Base-by-base conservation (phyloP, 345 rosid genomes). In the Draba incana region DNA sequence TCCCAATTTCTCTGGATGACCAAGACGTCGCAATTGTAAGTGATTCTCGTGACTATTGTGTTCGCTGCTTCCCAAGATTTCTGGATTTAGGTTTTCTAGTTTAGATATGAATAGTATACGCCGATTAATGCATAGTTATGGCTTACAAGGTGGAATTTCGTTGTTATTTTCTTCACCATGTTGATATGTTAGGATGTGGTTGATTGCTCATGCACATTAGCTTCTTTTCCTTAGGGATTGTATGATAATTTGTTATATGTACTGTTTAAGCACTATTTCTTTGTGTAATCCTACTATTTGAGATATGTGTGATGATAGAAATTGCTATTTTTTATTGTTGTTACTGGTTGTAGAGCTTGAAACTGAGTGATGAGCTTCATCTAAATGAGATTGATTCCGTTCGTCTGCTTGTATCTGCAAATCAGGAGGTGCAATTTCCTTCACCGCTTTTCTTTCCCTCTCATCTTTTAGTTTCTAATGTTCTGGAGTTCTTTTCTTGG, bases 301-400 rank as follows among this genome's bases (percentile, higher is more conserved):
- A 37, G 9, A 27, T 28, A 41, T 20, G 42, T 43, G 62, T 23
- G 23, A 20, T 20, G 20, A 20, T 20, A 20, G 20, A 20, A 20
- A 20, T 20, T 1, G 20, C 20, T 20, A 20, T 20, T 20, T 20
- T 20, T 1, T 20, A 20, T 20, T 20, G 20, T 20, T 20, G 20
- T 20, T 20, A 30, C 39, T 81, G 65, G 30, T 23, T 62, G 27
- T 57, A 93, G 98, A 93, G 87, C 54, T 66, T 90, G 81, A 87
- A 84, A 81, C 71, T 90, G 75, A 93, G 98, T 68, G 91, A 90
- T 69, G 92, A 90, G 50, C 96, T 93, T 74, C 85, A 88, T 81
- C 89, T 93, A 52, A 93, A 93, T 70, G 98, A 93, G 81, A 81
- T 90, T 66, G 92, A 90, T 66, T 81, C 88, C 52, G 92, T 93